Evolutionary conservation across 208 protist species (phyloP), one percentile per base, ranked within the genome.

Genomic region (Novymonas esmeraldas): DNA sequence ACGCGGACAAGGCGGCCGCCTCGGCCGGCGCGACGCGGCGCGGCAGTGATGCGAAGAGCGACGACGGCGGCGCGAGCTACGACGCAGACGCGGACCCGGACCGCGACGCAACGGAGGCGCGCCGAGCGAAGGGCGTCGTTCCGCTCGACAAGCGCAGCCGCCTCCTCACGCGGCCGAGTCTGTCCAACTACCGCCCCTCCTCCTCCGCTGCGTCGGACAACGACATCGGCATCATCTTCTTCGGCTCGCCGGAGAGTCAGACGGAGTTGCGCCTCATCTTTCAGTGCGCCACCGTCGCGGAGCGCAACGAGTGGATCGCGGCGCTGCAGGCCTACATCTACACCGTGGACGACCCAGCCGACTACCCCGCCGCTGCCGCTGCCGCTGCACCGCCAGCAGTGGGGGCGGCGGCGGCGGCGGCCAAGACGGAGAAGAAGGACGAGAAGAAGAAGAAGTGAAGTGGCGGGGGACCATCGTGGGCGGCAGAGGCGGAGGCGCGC

Each of bases 241-340:
- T 66, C 33, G 75, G 75, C 24, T 64, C 70, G 1, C 24, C 39
- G 45, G 70, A 85, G 31, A 68, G 61, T 34, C 64, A 61, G 46
- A 67, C 33, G n/a, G 70, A 81, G 75, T 75, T 69, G 39, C 75
- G 72, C 18, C 61, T 79, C 14, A 41, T 85, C 24, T 78, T 81
- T 42, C 70, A 85, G 62, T 85, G 79, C 69, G 62, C 49, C 52
- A 41, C 55, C 33, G 59, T 52, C 6, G 55, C 73, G 48, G 66
- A 85, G 28, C 70, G 73, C 20, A 50, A 58, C 14, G 58, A 29
- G 26, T 85, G 76, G 71, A 58, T 82, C 20, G 42, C 36, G 6
- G 80, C 76, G 36, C 36, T 85, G 39, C 71, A 82, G 68, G 70
- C 64, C 46, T 74, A 85, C 68, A 79, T 79, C 45, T 55, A 76